Base-by-base conservation (phyloP, 257 asterid genomes). In the Solanum lignicaule region DNA sequence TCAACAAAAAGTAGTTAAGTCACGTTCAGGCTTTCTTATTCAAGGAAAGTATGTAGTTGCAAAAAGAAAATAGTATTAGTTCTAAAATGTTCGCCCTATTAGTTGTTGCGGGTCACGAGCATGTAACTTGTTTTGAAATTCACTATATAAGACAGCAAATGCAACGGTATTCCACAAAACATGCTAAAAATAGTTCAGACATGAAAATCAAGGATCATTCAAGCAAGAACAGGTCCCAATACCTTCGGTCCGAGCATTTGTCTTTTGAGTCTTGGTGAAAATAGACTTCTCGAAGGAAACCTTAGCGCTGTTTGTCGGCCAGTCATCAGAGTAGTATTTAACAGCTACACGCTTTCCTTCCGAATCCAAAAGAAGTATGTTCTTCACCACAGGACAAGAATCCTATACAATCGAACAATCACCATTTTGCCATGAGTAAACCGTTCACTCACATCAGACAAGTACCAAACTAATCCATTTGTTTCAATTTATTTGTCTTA, bases 281-380 rank as follows among this genome's bases (percentile, higher is more conserved):
- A 97, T 32, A 23, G 96, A 94, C 73, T 96, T 97, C 92, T 97
- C 99, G 27, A 92, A 97, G 38, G 99, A 98, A 65, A 94, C 86
- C 90, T 93, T 97, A 11, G 99, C 93, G 75, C 86, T 78, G 90
- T 96, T 94, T 11, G 98, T 95, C 7, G 96, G 97, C 98, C 99
- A 97, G 27, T 97, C 99, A 89, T 96, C 99, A 6, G 94, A 89
- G 85, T 93, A 97, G 83, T 97, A 97, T 94, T 95, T 96, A 81
- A 96, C 98, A 2, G 98, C 99, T n/a, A 96, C 98, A 9, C 99
- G 98, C 68, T 95, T 97, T n/a, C 99, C 99, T 81, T 97, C 99
- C 5, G 98, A 95, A 91, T 97, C 99, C 94, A 96, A 89, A 83
- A 97, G 81, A 86, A 97, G 95, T 85, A 97, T 97, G 94, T 95